These are phyloP conservation scores for Nigrospora sphaerica DNA, from an alignment of 2,329 filamentous ascomycete species.

Conservation along the genomic window DNA sequence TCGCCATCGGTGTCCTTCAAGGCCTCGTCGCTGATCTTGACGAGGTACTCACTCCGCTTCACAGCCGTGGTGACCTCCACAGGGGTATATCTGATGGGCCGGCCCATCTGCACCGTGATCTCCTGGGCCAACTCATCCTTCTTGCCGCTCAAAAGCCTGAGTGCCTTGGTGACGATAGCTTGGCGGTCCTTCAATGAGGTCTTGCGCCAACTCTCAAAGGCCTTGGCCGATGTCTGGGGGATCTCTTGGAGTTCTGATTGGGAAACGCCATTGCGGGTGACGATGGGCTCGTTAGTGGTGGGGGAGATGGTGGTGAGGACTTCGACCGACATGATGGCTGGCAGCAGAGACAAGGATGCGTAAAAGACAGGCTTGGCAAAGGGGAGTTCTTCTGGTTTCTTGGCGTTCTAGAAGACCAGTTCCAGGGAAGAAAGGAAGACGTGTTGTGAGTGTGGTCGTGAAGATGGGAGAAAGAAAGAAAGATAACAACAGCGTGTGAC, in stretches of 20 bases:
- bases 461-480: too few species aligned
- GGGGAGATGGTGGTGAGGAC: conserved; percentile 78
- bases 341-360: too few species aligned
- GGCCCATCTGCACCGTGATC: conserved; percentile 90
- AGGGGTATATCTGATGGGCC: conserved; percentile 79
- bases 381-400: too few species aligned
- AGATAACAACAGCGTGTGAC: too few species aligned
- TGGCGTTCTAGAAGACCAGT: too few species aligned
- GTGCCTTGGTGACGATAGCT: conserved; percentile 71
- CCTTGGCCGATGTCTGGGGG: conserved; percentile 63
- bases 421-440: too few species aligned
- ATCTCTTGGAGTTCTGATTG: conserved; percentile 62
- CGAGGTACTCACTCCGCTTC: conserved; percentile 76
- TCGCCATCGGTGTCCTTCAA: conserved; percentile 78
- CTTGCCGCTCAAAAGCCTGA: conserved; percentile 61
- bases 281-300: conserved; percentile 75
- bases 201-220: conserved; percentile 70
- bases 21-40: conserved; percentile 73
- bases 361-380: too few species aligned
- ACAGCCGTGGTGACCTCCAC: conserved; percentile 82
- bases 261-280: conserved; percentile 71
- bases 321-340: conserved; percentile 52
- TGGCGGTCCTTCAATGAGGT: conserved; percentile 71
- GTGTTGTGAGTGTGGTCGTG: too few species aligned
- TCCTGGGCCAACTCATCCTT: conserved; percentile 78